phyloP scores from a whole-genome alignment of 2,329 filamentous ascomycete species.

The Ambrosiella beaveri region DNA sequence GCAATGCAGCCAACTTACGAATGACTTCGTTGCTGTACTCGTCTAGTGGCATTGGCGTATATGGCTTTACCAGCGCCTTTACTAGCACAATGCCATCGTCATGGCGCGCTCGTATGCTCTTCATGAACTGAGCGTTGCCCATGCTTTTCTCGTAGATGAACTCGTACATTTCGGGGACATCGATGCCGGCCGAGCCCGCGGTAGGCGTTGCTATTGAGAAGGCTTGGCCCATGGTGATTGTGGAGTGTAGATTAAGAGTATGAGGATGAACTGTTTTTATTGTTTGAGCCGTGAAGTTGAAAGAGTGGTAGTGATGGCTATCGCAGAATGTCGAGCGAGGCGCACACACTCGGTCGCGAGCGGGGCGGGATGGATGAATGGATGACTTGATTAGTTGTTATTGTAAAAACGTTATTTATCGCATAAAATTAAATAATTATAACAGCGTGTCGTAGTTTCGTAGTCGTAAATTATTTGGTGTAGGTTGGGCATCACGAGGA shows the following conservation, averaged over 20 bases:
- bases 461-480: too few species aligned
- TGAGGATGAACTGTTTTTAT: slow-evolving; percentile 12
- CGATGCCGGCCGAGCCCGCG: slow-evolving; percentile 80
- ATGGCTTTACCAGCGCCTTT: slow-evolving; percentile 89
- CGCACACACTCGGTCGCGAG: too few species aligned
- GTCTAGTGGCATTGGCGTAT: slow-evolving; percentile 61
- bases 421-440: too few species aligned
- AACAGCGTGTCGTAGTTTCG: too few species aligned
- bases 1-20: slow-evolving; percentile 34
- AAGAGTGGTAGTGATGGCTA: too few species aligned
- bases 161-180: slow-evolving; percentile 80
- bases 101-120: slow-evolving; percentile 79
- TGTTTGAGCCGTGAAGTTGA: background rate
- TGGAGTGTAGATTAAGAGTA: slow-evolving; percentile 3
- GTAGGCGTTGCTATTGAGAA: slow-evolving; percentile 88
- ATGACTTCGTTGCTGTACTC: slow-evolving; percentile 59
- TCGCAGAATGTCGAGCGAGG: too few species aligned
- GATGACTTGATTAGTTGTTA: too few species aligned
- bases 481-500: too few species aligned
- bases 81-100: slow-evolving; percentile 83
- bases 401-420: too few species aligned
- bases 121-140: slow-evolving; percentile 87
- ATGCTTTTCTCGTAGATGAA: slow-evolving; percentile 83
- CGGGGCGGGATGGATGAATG: too few species aligned
- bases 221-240: slow-evolving; percentile 66